phyloP scores from a whole-genome alignment of 1,139 yeast species.

The Spencermartinsiella ligniputridi region DNA sequence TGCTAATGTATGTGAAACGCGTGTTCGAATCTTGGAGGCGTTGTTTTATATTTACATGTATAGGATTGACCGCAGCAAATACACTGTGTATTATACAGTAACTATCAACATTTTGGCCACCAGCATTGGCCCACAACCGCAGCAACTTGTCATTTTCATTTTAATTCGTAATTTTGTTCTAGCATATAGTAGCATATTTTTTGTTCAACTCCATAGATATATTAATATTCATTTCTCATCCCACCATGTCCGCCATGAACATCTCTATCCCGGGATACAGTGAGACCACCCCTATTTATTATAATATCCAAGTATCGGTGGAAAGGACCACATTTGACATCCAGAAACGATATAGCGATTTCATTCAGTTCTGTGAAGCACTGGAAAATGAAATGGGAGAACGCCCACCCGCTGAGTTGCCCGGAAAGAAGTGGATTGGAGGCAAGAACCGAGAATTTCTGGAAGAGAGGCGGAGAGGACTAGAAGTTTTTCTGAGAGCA shows the following conservation, averaged over 20 bases:
- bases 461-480: conserved; percentile 32
- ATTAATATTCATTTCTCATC: too few relatives aligned
- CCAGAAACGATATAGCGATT: conserved; percentile 49
- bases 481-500: conserved; percentile 33
- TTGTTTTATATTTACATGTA: too few relatives aligned
- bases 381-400: conserved; percentile 44
- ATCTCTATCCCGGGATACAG: conserved; percentile 31
- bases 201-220: too few relatives aligned
- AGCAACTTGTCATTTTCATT: too few relatives aligned
- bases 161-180: too few relatives aligned
- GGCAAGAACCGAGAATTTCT: conserved; percentile 25
- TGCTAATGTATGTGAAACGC: too few relatives aligned
- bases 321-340: conserved; percentile 31
- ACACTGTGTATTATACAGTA: too few relatives aligned
- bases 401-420: conserved; percentile 47
- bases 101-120: too few relatives aligned
- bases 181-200: too few relatives aligned
- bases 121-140: too few relatives aligned
- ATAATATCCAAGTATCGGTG: conserved; percentile 35
- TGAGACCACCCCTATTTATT: conserved; percentile 36
- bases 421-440: conserved; percentile 38
- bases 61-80: too few relatives aligned
- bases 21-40: too few relatives aligned
- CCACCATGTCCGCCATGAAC: conserved; percentile 18
- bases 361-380: conserved; percentile 42